Evolutionary conservation across 768 basidiomycete genomes (phyloP).

Genomic region (Serendipita sp.): DNA sequence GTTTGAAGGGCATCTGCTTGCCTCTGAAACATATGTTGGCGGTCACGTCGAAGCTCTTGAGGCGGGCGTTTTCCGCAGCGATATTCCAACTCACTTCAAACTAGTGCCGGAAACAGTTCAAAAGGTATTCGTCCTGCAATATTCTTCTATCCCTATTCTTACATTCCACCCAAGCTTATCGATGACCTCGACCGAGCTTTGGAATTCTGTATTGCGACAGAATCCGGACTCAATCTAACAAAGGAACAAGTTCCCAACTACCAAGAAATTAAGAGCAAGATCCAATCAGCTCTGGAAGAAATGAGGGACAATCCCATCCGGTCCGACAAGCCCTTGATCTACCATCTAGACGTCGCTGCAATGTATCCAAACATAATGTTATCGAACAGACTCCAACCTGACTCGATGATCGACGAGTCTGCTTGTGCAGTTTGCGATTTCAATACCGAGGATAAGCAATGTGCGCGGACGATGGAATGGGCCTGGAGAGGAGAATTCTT

Average conservation of each 20-base stretch:
- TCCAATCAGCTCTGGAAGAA: slow-evolving; percentile 59
- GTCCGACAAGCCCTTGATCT: slow-evolving; percentile 84
- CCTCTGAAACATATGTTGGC: slow-evolving; percentile 96
- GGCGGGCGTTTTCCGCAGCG: slow-evolving; percentile 94
- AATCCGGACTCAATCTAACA: slow-evolving; percentile 51
- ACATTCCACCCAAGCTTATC: slow-evolving; percentile 45
- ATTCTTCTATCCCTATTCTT: not conserved
- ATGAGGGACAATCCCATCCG: slow-evolving; percentile 88
- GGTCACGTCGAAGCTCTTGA: slow-evolving; percentile 98
- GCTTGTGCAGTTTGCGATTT: slow-evolving; percentile 97
- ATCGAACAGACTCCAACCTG: slow-evolving; percentile 94
- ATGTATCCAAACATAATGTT: slow-evolving; percentile 99
- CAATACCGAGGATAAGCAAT: slow-evolving; percentile 88
- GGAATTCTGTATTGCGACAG: slow-evolving; percentile 73
- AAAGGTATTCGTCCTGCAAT: slow-evolving; percentile 35
- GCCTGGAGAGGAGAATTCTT: slow-evolving; percentile 99
- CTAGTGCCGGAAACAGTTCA: slow-evolving; percentile 77
- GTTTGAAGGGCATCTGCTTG: slow-evolving; percentile 91
- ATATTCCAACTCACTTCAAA: slow-evolving; percentile 90
- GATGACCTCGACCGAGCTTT: slow-evolving; percentile 87
- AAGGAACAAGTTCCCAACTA: slow-evolving; percentile 83
- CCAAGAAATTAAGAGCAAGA: slow-evolving; percentile 73
- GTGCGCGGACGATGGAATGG: slow-evolving; percentile 89
- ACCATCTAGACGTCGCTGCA: slow-evolving; percentile 96
- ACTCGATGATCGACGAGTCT: slow-evolving; percentile 93